Conservation (phyloP, 75 land plant species). For the Selaginella moellendorffii region DNA sequence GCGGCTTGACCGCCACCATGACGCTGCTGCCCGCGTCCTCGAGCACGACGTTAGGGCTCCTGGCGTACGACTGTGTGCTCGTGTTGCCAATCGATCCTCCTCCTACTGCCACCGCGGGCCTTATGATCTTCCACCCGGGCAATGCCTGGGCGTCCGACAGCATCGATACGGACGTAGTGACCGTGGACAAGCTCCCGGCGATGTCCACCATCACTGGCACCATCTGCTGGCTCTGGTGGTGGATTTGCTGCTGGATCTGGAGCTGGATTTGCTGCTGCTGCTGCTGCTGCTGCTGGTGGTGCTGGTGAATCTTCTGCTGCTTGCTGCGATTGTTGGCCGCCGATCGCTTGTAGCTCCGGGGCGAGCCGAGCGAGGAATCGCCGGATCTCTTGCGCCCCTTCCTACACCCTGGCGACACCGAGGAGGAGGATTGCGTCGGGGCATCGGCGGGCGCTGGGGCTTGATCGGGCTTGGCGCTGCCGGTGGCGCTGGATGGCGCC, state of each 20-base stretch:
- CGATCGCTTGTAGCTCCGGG: not conserved
- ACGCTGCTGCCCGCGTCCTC: too few relatives aligned
- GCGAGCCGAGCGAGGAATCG: not conserved
- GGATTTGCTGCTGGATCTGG: too few relatives aligned
- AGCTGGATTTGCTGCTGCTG: too few relatives aligned
- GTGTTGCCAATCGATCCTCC: too few relatives aligned
- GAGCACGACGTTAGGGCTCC: too few relatives aligned
- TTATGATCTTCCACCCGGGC: too few relatives aligned
- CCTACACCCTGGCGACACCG: slow-evolving; percentile 8
- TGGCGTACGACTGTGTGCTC: too few relatives aligned
- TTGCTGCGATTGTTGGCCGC: not conserved
- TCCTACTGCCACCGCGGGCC: too few relatives aligned
- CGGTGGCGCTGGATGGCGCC: too few relatives aligned
- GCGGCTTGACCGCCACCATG: too few relatives aligned
- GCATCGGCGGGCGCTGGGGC: slow-evolving; percentile 3
- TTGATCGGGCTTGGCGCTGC: slow-evolving; percentile 3
- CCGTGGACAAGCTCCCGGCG: too few relatives aligned
- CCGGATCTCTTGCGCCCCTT: not conserved
- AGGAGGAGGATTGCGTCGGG: slow-evolving; percentile 18
- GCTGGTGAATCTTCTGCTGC: not conserved
- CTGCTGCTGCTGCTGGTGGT: not conserved
- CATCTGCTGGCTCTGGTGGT: too few relatives aligned
- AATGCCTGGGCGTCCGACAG: not conserved
- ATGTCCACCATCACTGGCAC: not conserved
- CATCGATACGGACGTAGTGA: not conserved